Evolutionary conservation across 208 protist genomes (phyloP).

Genomic region (Leishmania guyanensis): DNA sequence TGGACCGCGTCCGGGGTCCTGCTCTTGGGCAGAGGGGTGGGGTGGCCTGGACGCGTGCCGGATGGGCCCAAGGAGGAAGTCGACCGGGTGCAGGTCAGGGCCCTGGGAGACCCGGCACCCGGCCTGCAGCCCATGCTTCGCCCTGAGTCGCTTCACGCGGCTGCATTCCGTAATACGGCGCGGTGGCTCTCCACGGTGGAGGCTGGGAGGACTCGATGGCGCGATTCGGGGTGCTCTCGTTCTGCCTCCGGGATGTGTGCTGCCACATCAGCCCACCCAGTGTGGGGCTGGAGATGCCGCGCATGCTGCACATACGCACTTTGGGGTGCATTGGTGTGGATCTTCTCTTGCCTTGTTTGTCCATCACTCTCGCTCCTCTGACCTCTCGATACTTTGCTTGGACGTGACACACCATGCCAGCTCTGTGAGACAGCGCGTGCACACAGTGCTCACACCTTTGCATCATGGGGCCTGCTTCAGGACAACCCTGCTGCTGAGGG

Average conservation of each 20-base stretch:
- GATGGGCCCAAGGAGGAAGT: neutral
- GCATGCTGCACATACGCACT: neutral
- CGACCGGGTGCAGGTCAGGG: neutral
- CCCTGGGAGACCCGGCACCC: neutral
- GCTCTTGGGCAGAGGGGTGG: neutral
- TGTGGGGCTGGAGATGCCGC: neutral
- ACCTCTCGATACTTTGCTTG: neutral
- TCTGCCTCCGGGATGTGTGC: neutral
- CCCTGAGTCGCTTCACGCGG: neutral
- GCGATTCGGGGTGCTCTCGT: neutral
- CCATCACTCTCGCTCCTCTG: neutral
- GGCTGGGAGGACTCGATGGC: neutral
- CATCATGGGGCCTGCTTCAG: too few relatives aligned
- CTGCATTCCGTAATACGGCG: neutral
- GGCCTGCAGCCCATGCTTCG: neutral
- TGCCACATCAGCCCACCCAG: neutral
- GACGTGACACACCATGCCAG: neutral
- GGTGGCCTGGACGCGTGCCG: neutral
- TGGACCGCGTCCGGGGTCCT: neutral
- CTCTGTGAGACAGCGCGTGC: neutral
- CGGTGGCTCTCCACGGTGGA: neutral
- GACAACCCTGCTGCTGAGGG: too few relatives aligned
- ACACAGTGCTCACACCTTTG: neutral
- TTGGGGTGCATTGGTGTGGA: neutral
- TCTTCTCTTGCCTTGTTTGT: neutral